phyloP scores from a whole-genome alignment of 306 rosid genomes.

The Citrullus amarus region DNA sequence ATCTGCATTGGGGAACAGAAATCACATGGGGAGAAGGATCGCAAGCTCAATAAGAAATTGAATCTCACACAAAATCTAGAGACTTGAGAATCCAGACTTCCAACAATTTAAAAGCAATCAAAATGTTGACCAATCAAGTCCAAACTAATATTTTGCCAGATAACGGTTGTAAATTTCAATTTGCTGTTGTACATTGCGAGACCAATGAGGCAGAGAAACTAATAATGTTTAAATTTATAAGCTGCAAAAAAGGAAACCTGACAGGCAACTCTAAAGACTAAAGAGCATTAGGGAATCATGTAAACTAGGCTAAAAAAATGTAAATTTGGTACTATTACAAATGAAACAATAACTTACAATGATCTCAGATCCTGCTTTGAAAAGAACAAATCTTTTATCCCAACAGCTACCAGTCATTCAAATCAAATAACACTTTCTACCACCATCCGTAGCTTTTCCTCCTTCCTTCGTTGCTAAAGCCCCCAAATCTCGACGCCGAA shows the following conservation, averaged over 20 bases:
- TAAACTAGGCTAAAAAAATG: background rate
- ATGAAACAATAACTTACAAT: background rate
- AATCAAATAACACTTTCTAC: slow-evolving; percentile 18
- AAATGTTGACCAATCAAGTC: background rate
- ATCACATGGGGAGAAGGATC: no score
- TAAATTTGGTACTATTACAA: background rate
- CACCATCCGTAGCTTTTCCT: slow-evolving; percentile 39
- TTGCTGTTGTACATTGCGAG: background rate
- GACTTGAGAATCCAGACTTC: no score
- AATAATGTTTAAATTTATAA: background rate
- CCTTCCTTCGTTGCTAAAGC: slow-evolving; percentile 21
- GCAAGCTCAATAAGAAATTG: no score
- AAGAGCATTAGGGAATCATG: background rate
- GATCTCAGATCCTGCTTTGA: background rate
- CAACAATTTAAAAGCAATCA: background rate
- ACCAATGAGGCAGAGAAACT: background rate
- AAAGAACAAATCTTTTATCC: background rate
- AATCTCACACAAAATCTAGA: no score
- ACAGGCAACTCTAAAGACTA: background rate
- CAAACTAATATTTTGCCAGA: background rate
- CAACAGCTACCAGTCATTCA: slow-evolving; percentile 10
- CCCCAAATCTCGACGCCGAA: slow-evolving; percentile 45
- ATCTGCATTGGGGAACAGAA: no score
- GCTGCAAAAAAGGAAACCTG: background rate
- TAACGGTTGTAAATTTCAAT: background rate